Conservation (phyloP, 495 filamentous ascomycete species). For the Apiosordaria backusii region DNA sequence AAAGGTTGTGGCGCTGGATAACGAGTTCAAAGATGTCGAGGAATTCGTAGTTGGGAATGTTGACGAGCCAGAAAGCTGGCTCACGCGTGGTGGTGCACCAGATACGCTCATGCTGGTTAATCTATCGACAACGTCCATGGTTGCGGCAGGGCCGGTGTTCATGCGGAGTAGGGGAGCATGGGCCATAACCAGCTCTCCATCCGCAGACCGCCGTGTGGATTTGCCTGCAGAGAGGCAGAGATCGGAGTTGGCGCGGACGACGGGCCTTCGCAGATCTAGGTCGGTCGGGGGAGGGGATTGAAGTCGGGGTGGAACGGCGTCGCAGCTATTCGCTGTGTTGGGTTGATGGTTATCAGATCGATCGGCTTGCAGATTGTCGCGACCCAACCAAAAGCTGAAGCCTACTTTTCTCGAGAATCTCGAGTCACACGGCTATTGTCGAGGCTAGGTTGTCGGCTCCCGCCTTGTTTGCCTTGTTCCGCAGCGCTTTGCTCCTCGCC, state of each 20-base stretch:
- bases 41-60: constrained; percentile 47
- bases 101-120: constrained; percentile 39
- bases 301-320: neutral
- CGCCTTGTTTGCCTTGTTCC: constrained; percentile 8
- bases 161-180: constrained; percentile 50
- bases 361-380: neutral
- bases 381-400: neutral
- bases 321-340: neutral
- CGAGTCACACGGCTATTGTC: constrained; percentile 2
- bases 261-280: constrained; percentile 6
- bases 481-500: constrained; percentile 2
- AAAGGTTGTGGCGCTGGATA: constrained; percentile 41
- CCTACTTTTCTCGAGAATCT: neutral
- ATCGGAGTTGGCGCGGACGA: neutral
- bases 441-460: constrained; percentile 10
- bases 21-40: constrained; percentile 46
- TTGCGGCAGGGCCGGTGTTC: constrained; percentile 48
- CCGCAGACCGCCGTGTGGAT: constrained; percentile 27
- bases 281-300: neutral
- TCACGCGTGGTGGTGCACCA: constrained; percentile 43
- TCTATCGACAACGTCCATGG: constrained; percentile 37
- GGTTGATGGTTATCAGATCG: neutral
- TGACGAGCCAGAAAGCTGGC: constrained; percentile 53
- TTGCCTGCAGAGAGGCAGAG: constrained; percentile 17
- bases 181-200: constrained; percentile 46